Evolutionary conservation across 2,329 filamentous ascomycete species (phyloP), one percentile per base, ranked within the genome.

Genomic region (Trichoderma harzianum): DNA sequence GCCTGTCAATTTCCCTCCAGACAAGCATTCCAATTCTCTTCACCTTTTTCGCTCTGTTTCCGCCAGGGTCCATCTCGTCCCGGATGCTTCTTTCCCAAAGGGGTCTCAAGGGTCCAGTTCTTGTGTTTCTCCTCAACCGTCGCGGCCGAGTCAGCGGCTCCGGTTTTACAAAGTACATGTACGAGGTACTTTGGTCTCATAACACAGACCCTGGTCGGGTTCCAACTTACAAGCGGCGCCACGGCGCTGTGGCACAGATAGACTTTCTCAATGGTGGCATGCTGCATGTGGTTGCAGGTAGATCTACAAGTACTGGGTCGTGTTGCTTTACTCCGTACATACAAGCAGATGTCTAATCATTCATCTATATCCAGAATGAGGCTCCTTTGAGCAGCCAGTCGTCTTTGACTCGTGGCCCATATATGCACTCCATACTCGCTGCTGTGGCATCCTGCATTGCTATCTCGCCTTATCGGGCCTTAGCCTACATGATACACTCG

Each of bases 81-180:
- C n/a, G 24, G 61, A 55, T 12, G 47, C 10, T 57, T 67, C 32
- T 67, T 55, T 39, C 64, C 47, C 43, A 7, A 58, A 67, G 26
- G 21, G 60, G 24, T 12, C 60, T 60, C 21, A 34, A 47, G 53
- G 65, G 36, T 60, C 64, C 16, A 30, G 47, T 32, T 32, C n/a
- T 34, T 36, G 47, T 53, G 47, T 24, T 32, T 28, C 55, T 69
- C 34, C 36, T 36, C 58, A 16, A 69, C 39, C 36, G 36, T 28
- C 55, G 65, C 62, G 43, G 62, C 65, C 55, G 65, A 69, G 65
- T 69, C 55, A 69, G 55, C 55, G 65, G 65, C 36, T 69, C 65
- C 55, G 36, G 36, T 32, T 47, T 61, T 30, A 51, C 32, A 30
- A 18, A 32, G 12, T 57, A 57, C 26, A 58, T 18, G 55, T n/a